Conservation (phyloP, 495 filamentous ascomycete genomes). For the Lasiosphaeriaceae sp. region DNA sequence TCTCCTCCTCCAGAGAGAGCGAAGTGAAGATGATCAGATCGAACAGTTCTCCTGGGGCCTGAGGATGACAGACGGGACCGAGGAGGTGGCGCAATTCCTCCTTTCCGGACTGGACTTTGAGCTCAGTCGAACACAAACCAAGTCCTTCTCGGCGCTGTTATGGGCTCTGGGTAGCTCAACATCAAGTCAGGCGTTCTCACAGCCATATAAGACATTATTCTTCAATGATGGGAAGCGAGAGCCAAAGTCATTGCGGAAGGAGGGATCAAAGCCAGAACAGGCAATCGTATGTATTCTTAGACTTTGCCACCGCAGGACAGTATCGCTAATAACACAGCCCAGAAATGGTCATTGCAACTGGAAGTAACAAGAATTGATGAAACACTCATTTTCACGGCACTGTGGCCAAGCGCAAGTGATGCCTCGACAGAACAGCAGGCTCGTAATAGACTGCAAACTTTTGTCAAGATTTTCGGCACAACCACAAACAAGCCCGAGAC, state of each 20-base stretch:
- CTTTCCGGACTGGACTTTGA: constrained; percentile 6
- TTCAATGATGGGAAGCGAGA: constrained; percentile 9
- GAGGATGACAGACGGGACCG: not conserved
- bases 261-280: not conserved
- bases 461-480: constrained; percentile 6
- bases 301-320: not conserved
- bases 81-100: constrained; percentile 1
- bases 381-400: constrained; percentile 9
- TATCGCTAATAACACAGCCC: not conserved
- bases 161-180: constrained; percentile 2
- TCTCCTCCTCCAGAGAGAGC: constrained; percentile 11
- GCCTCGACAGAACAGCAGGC: constrained; percentile 5
- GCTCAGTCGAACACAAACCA: not conserved
- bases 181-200: not conserved
- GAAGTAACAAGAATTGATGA: constrained; percentile 2
- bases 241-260: not conserved
- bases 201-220: constrained; percentile 3
- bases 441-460: constrained; percentile 6
- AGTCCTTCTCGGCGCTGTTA: constrained; percentile 5
- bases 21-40: constrained; percentile 10
- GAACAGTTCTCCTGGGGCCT: constrained; percentile 13
- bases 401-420: constrained; percentile 7
- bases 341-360: constrained; percentile 14
- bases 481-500: constrained; percentile 1
- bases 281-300: constrained; percentile 1